Evolutionary conservation across 148 eudicot species (phyloP), one percentile per base, ranked within the genome.

Genomic region (Mesembryanthemum crystallinum): DNA sequence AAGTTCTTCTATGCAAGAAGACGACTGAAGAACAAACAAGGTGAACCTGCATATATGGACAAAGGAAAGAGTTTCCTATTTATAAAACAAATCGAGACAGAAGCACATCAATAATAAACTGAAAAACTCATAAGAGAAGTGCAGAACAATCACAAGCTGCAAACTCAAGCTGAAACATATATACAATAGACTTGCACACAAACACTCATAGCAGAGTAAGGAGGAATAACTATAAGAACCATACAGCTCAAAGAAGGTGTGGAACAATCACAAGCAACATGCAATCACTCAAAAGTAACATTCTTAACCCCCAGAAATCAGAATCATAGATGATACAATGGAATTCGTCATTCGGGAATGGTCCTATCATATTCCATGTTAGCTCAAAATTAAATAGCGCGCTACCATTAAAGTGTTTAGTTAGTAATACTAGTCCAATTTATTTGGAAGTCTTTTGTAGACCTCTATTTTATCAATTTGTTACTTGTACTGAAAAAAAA

Each of bases 41-140:
- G 10, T 57, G 61, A n/a, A 47, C 70, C 77, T 74, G 49, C 57
- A 74, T n/a, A 7, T 14, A 74, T 30, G 20, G 43, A 74, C 45
- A 33, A 13, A 55, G 24, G 7, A 7, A 30, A 30, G 12, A 51
- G 42, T 61, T n/a, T 42, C 1, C 37, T 43, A 7, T 33, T 20
- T 20, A 30, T 39, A 18, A 8, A 64, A 9, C 68, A 35, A 1
- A 33, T 1, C 33, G 5, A 23, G 23, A 20, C 0, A 8, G 4
- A 33, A 15, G 4, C 68, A 64, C 0, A 18, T 4, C 21, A 29
- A 15, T 0, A 7, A 21, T 12, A 32, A 54, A n/a, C 29, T 35
- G 68, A 39, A 18, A n/a, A n/a, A n/a, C n/a, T n/a, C n/a, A n/a
- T n/a, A 58, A 20, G 27, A 32, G 25, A 58, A 29, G 13, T 8